Conservation (phyloP, 805 yeast species). For the Schwanniomyces yamadae region DNA sequence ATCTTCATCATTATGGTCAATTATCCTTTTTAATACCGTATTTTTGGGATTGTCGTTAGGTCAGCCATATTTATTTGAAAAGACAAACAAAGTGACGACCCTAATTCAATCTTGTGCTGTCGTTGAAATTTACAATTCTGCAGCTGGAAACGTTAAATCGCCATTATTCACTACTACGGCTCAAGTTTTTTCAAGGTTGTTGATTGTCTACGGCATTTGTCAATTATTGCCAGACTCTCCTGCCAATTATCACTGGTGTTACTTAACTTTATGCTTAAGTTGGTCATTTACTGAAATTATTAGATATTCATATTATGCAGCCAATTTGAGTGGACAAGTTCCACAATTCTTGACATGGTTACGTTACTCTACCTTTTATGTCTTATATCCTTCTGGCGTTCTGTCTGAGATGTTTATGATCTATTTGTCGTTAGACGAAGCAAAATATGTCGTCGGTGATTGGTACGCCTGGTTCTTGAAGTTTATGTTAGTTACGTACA, state of each 20-base stretch:
- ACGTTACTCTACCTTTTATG: slow-evolving; percentile 79
- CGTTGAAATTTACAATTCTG: slow-evolving; percentile 76
- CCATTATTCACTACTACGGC: slow-evolving; percentile 81
- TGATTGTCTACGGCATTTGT: slow-evolving; percentile 82
- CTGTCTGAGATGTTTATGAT: slow-evolving; percentile 74
- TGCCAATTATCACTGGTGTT: slow-evolving; percentile 58
- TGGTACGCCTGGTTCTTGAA: slow-evolving; percentile 57
- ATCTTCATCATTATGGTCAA: slow-evolving; percentile 42
- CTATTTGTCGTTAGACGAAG: slow-evolving; percentile 68
- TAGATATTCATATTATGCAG: slow-evolving; percentile 84
- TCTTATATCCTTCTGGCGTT: slow-evolving; percentile 92
- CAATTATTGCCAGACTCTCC: slow-evolving; percentile 71
- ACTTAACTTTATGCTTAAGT: slow-evolving; percentile 66
- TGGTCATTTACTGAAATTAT: slow-evolving; percentile 96
- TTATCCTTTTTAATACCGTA: slow-evolving; percentile 39
- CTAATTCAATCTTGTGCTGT: slow-evolving; percentile 76
- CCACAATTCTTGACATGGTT: slow-evolving; percentile 63
- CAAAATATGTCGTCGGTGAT: slow-evolving; percentile 49
- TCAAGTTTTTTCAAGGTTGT: slow-evolving; percentile 83
- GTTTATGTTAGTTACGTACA: slow-evolving; percentile 60
- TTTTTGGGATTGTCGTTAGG: slow-evolving; percentile 44
- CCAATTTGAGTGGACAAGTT: slow-evolving; percentile 54
- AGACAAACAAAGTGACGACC: slow-evolving; percentile 58
- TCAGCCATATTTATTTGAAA: slow-evolving; percentile 63
- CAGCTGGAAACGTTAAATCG: slow-evolving; percentile 77